Evolutionary conservation across 805 yeast genomes (phyloP), one percentile per base, ranked within the genome.

Genomic region (Hanseniaspora nectarophila): DNA sequence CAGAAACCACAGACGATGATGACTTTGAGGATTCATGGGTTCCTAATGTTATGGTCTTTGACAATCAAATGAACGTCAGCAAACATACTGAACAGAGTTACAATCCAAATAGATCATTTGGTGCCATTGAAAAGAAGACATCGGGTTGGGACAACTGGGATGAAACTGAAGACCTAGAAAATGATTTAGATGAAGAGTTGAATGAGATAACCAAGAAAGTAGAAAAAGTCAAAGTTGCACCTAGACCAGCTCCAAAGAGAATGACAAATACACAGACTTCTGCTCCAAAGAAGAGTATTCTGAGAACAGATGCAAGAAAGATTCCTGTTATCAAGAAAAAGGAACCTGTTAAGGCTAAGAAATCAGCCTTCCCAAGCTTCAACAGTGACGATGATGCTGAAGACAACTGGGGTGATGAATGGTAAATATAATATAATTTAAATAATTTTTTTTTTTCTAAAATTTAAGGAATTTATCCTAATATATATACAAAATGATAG

Each of bases 321-420:
- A 23, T 38, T 16, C 45, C 44, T 20, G 26, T 35, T 35, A 18
- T 51, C 39, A 18, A 55, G 39, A 31, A 67, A 58, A 39, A 46
- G 21, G 38, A 33, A 10, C 43, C 51, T 20, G 40, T 24, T 13
- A 16, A 33, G 40, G 28, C 50, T 5, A 54, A 40, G 20, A 44
- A 44, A 34, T 21, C n/a, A 13, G 54, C 16, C 54, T 44, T 44
- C 31, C 45, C 50, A 10, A 39, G 34, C 7, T 51, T 51, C 29
- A 39, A 38, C 18, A 40, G 34, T 18, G 49, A 24, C 15, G 50
- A 55, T 5, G 40, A 33, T 10, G 55, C 40, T 15, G 63, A 58
- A 24, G 64, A 60, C 42, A 60, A 56, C 6, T 61, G 64, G 64
- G 63, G 57, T 12, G 58, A 57, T 24, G 62, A 56, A 5, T 61